Evolutionary conservation across 2,329 filamentous ascomycete genomes (phyloP), one percentile per base, ranked within the genome.

Genomic region (Aplosporella prunicola): DNA sequence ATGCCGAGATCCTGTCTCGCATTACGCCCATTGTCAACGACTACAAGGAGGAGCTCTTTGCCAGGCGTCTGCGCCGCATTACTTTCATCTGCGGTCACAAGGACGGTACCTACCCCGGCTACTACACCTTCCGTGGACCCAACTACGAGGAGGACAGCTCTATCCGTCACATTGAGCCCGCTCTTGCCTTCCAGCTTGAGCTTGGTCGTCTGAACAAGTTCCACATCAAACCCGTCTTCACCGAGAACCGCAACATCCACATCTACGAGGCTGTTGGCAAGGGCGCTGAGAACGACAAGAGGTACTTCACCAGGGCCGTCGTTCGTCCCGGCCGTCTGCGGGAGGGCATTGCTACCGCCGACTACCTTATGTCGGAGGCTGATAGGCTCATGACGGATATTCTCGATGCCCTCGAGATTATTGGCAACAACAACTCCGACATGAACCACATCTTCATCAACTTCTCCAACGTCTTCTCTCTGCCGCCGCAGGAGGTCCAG

Each of bases 371-470:
- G 51, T 95, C 88, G 1, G 91, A 98, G 69, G 88, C 89, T 25
- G 89, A 98, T 56, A 81, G 91, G 46, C 73, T 96, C 51, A 88
- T 98, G 75, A 96, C 86, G 59, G 91, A 98, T 58, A 96, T 98
- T 54, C 78, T 96, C 35, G 91, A 98, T 57, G 91, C 91, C 29
- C 72, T 98, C 41, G 91, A 98, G 72, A 95, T 98, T 52, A 93
- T 95, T 56, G 91, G 91, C 57, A 95, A 94, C 73, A 96, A 95
- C 70, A 93, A 93, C 69, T 94, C 91, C 35, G 91, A 98, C 71
- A 74, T 98, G 57, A 98, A 98, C 72, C 91, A 98, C 68, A 91
- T 98, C 73, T 98, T 98, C 71, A 91, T 98, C 73, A 96, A 98
- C 75, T 98, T 98, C 69, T 91, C 86, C 0, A 86, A 88, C 8